phyloP scores from a whole-genome alignment of 495 filamentous ascomycete genomes.

The Trichoderma reesei region DNA sequence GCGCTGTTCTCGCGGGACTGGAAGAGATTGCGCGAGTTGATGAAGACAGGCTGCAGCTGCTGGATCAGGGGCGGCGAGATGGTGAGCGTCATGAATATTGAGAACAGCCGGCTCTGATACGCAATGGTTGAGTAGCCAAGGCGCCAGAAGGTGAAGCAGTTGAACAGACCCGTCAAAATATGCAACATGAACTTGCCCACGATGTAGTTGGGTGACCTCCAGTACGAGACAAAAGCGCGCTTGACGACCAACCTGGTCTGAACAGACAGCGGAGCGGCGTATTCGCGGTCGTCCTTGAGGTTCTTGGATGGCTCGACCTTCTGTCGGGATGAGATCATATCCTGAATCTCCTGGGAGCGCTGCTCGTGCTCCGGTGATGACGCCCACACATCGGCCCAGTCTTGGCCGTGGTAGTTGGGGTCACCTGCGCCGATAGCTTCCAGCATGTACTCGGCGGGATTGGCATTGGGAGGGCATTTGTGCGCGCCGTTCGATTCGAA shows the following conservation, averaged over 20 bases:
- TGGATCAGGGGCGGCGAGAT: slow-evolving; percentile 38
- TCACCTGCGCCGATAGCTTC: slow-evolving; percentile 63
- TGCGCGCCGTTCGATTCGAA: slow-evolving; percentile 46
- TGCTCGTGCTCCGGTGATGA: slow-evolving; percentile 52
- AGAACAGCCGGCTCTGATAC: slow-evolving; percentile 64
- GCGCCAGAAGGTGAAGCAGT: slow-evolving; percentile 69
- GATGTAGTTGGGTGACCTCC: slow-evolving; percentile 62
- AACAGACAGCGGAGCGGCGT: slow-evolving; percentile 20
- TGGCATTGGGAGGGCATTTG: slow-evolving; percentile 60
- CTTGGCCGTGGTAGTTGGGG: slow-evolving; percentile 50
- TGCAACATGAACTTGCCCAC: slow-evolving; percentile 45
- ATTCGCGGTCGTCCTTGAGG: slow-evolving; percentile 26
- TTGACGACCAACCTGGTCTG: slow-evolving; percentile 37
- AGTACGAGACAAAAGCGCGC: slow-evolving; percentile 64
- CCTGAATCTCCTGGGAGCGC: slow-evolving; percentile 52
- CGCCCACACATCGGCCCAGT: slow-evolving; percentile 73
- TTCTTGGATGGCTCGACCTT: slow-evolving; percentile 13
- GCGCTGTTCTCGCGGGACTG: slow-evolving; percentile 60
- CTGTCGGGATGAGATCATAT: slow-evolving; percentile 39
- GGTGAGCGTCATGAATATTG: slow-evolving; percentile 56
- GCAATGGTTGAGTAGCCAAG: slow-evolving; percentile 53
- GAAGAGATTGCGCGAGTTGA: slow-evolving; percentile 58
- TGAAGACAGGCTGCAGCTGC: slow-evolving; percentile 61
- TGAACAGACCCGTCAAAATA: slow-evolving; percentile 45
- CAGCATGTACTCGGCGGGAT: slow-evolving; percentile 64